Base-by-base conservation (phyloP, 2,329 filamentous ascomycete species). In the Colletotrichum navitas region DNA sequence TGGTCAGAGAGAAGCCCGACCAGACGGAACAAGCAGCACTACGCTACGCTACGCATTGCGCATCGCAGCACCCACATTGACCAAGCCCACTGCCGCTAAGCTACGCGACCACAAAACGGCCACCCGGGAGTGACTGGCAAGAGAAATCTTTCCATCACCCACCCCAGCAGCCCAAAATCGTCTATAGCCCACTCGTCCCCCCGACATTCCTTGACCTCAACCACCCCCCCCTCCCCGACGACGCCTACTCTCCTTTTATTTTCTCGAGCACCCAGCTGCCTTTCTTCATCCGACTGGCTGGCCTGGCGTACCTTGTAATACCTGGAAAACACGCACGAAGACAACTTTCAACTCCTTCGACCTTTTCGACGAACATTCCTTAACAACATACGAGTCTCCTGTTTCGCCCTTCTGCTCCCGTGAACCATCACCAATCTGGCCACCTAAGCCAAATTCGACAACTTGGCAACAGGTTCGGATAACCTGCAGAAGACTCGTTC, bases 201-300 rank as follows among this genome's bases (percentile, higher is more conserved):
- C 72, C 71, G 73, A 74, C 72, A 73, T 74, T 74, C 73, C 73
- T 74, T 74, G 63, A 73, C 64, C 72, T 74, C 73, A 69, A 65
- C 68, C 43, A 43, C 41, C 18, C 18, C 18, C 18, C 41, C 41
- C 29, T 29, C 41, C 63, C 68, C 71, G 70, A 67, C 66, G 47
- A 70, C 66, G 58, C 67, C 71, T 59, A 70, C 66, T 66, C 52
- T 71, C 72, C 62, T 71, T 73, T 62, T 62, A 73, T 73, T 66
- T 60, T 66, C 69, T 68, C 65, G 55, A 52, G 59, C 54, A 54
- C 56, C 63, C 71, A 71, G 56, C 71, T 66, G 62, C 61, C 51
- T 45, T 65, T 55, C 47, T 55, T 58, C 67, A 62, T 63, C 49
- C 26, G 59, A 68, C 69, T 64, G 59, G 54, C 69, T 64, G 69